Base-by-base conservation (phyloP, 129 eudicot species). In the Glebionis coronaria region DNA sequence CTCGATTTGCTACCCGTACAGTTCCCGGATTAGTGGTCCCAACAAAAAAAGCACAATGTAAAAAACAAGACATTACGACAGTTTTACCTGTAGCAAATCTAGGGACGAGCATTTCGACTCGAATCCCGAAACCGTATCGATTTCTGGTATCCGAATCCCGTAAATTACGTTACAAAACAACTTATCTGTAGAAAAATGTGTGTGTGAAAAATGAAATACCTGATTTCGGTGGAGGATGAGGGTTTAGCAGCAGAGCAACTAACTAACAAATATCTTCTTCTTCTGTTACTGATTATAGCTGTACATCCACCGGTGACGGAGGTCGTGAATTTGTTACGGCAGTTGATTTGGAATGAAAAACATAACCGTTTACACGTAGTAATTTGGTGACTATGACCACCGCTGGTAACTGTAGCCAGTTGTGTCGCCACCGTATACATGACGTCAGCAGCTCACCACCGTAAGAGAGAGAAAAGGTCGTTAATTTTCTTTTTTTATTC, bases 231-330 rank as follows among this genome's bases (percentile, higher is more conserved):
- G 46, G 97, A 74, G 13, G 91, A 74, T 5, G 87, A 76, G 11
- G 96, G 85, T 50, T 83, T 77, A 68, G 95, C 78, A 10, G 96
- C 82, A n/a, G 83, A 85, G 73, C 98, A 91, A 44, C 76, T 56
- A 72, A 88, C 40, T 21, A 70, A 29, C 70, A 61, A 44, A 58
- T 63, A 68, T 40, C 29, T 13, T 45, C 47, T 51, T 68, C 71
- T 29, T 29, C 35, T 29, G 35, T 4, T 29, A 4, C 4, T 72
- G 61, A 76, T 80, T 28, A 68, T 67, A 61, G 49, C 12, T 67
- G 68, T 7, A 75, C n/a, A 38, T 52, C 13, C 69, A 46, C 15
- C 8, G 46, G 65, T 61, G 61, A 50, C 65, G 49, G 76, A 56
- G 62, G 72, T n/a, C n/a, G n/a, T 65, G 38, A 75, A 72, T 29